phyloP scores from a whole-genome alignment of 495 filamentous ascomycete genomes.

The Trichoderma virens region DNA sequence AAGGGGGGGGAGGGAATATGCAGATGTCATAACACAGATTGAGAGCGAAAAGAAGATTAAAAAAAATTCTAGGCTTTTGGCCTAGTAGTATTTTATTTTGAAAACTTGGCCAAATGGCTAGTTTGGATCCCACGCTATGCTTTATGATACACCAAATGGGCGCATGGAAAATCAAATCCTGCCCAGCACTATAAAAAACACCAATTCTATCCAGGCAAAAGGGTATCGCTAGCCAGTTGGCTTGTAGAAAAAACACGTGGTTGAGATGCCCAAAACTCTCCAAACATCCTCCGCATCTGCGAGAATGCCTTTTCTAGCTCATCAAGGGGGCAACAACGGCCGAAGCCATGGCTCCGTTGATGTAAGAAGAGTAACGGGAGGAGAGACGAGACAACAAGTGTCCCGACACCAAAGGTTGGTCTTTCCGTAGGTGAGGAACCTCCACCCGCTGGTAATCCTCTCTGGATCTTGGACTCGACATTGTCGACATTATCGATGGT shows the following conservation, averaged over 20 bases:
- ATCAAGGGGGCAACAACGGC: background rate
- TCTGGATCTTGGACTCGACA: background rate
- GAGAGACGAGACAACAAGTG: background rate
- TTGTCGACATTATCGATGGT: background rate
- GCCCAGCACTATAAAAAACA: background rate
- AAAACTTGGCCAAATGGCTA: background rate
- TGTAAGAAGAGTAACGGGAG: background rate
- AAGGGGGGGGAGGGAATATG: background rate
- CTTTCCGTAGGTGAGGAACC: background rate
- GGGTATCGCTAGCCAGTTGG: background rate
- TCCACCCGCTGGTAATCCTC: no score
- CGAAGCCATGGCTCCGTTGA: background rate
- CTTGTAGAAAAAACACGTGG: background rate
- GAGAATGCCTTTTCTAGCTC: background rate
- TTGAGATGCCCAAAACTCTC: background rate
- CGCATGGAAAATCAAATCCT: background rate
- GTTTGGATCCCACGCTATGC: background rate
- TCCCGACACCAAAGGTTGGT: background rate
- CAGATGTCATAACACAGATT: background rate
- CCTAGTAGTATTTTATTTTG: background rate
- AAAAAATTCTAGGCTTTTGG: background rate
- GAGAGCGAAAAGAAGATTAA: background rate
- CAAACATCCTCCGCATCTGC: background rate
- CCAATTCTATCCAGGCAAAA: background rate
- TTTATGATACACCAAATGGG: background rate